phyloP scores from a whole-genome alignment of 2,329 filamentous ascomycete species.

The Nemania serpens region DNA sequence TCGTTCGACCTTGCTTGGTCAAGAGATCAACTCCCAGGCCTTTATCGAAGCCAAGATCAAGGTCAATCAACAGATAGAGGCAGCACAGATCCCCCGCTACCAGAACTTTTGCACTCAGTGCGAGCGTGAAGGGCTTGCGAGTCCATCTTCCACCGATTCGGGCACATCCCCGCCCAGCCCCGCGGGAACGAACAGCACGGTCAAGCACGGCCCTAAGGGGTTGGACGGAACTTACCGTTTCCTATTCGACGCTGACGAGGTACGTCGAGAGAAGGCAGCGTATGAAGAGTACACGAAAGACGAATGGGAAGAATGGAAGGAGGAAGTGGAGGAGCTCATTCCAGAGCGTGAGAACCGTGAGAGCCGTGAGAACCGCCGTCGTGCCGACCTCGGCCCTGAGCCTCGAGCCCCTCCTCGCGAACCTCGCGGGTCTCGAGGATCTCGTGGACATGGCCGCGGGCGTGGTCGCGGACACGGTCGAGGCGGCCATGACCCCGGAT shows the following conservation, averaged over 20 bases:
- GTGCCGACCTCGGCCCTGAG: slow-evolving; percentile 33
- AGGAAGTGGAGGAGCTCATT: slow-evolving; percentile 73
- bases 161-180: slow-evolving; percentile 47
- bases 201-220: slow-evolving; percentile 42
- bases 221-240: slow-evolving; percentile 81
- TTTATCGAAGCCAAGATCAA: slow-evolving; percentile 88
- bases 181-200: slow-evolving; percentile 36
- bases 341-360: slow-evolving; percentile 34
- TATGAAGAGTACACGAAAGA: slow-evolving; percentile 72
- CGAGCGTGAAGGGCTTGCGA: slow-evolving; percentile 45
- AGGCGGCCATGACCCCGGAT: slow-evolving; percentile 36
- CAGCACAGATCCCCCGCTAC: slow-evolving; percentile 65
- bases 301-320: slow-evolving; percentile 76
- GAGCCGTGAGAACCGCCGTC: slow-evolving; percentile 32
- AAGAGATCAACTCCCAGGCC: slow-evolving; percentile 71
- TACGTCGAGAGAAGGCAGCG: slow-evolving; percentile 69
- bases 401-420: slow-evolving; percentile 35
- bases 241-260: slow-evolving; percentile 80
- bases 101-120: slow-evolving; percentile 63
- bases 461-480: slow-evolving; percentile 29
- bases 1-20: slow-evolving; percentile 73
- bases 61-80: slow-evolving; percentile 80
- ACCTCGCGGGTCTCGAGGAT: slow-evolving; percentile 30
- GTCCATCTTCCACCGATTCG: slow-evolving; percentile 43
- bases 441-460: slow-evolving; percentile 35